Base-by-base conservation (phyloP, 345 rosid species). In the Salix caprea region DNA sequence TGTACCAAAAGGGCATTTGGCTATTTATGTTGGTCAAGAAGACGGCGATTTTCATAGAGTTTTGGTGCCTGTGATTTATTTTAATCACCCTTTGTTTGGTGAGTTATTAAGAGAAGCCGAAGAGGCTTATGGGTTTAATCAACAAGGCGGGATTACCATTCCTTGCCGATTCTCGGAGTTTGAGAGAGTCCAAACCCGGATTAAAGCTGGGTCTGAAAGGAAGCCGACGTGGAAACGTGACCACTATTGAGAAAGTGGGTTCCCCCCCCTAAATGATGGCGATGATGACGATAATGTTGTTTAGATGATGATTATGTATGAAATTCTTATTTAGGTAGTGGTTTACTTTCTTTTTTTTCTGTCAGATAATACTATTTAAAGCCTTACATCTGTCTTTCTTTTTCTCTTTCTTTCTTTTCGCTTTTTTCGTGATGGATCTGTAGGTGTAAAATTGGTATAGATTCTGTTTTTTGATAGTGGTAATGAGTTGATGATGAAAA, bases 41-140 rank as follows among this genome's bases (percentile, higher is more conserved):
- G 96, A 89, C 73, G 89, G 88, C 3, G 98, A 93, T 39, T 87
- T 81, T 80, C 90, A 86, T 60, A 73, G 98, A 73, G 96, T 93
- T 76, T 67, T 92, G 80, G 90, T 96, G 42, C 99, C 99, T 4
- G 91, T 96, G 54, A 87, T 96, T 73, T 91, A 96, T 83, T 86
- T 91, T 75, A 96, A 96, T 82, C 98, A 96, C 79, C 99, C 99
- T 70, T 80, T 96, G 80, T 96, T 96, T 73, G 88, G 96, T 66
- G 85, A 88, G 85, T 84, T 96, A 19, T 80, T 96, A 68, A 87
- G 77, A 82, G 92, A 88, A 58, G 91, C 97, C 5, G 98, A 93
- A 64, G 80, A 86, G 78, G 99, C 90, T 78, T 96, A 88, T 64
- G 99, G 99, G 26, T 96, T 89, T 76, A 64, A 83, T 40, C 99